Percentiles rank a stretch among this genome's conserved stretches.
Evolutionary conservation across 306 rosid genomes (phyloP).

Genomic region (Prunus armeniaca): DNA sequence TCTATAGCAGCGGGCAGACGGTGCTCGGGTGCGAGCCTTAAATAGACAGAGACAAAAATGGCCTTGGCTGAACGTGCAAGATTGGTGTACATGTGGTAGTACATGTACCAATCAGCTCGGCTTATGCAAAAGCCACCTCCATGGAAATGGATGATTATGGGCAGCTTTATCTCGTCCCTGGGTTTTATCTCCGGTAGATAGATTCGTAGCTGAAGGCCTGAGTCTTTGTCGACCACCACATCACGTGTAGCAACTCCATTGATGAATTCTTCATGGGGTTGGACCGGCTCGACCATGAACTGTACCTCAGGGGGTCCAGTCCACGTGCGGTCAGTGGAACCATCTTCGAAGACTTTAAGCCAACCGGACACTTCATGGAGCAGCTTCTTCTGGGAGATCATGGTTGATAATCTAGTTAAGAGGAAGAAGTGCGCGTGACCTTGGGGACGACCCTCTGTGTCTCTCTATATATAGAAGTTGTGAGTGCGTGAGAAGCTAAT

Average conservation of each 20-base stretch:
- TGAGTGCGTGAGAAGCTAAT: too few species aligned
- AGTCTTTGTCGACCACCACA: slow-evolving; percentile 1
- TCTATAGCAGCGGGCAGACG: slow-evolving; percentile 61
- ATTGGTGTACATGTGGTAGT: slow-evolving; percentile 42
- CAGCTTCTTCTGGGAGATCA: slow-evolving; percentile 34
- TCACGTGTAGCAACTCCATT: slow-evolving; percentile 54
- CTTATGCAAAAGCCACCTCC: slow-evolving; percentile 85
- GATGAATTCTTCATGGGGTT: slow-evolving; percentile 43
- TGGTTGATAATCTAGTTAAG: not conserved
- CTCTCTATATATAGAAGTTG: too few species aligned
- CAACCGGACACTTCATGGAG: slow-evolving; percentile 65
- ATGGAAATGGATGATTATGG: slow-evolving; percentile 53
- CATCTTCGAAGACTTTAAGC: slow-evolving; percentile 54
- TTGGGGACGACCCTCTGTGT: too few species aligned
- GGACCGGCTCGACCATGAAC: slow-evolving; percentile 49
- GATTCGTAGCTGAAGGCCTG: slow-evolving; percentile 27
- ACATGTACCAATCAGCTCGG: slow-evolving; percentile 62
- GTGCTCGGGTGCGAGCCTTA: slow-evolving; percentile 58
- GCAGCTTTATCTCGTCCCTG: slow-evolving; percentile 16
- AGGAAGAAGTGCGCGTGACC: too few species aligned
- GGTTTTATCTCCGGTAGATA: slow-evolving; percentile 45
- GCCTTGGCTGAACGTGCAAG: slow-evolving; percentile 31
- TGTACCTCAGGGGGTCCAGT: slow-evolving; percentile 44
- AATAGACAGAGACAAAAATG: slow-evolving; percentile 45
- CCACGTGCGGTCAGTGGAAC: slow-evolving; percentile 70